A percentile compares a stretch with the other conserved stretches of the same genome.
phyloP scores from a whole-genome alignment of 179 eudicot genomes.

The Sideroxylon spinosum region DNA sequence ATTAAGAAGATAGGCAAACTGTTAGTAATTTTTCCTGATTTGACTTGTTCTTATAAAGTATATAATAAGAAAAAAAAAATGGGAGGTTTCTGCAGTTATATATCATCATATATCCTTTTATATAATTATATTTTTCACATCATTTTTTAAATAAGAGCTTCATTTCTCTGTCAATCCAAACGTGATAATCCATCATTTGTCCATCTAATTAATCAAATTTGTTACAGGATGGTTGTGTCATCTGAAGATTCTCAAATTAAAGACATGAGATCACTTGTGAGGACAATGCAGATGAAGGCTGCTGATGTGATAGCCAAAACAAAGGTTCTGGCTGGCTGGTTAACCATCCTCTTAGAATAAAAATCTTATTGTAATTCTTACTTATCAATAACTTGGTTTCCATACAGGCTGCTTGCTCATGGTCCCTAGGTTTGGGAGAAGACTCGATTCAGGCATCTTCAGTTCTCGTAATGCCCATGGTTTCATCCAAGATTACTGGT shows the following conservation, averaged over 20 bases:
- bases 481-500: constrained; percentile 93
- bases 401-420: constrained; percentile 63
- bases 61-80: neutral
- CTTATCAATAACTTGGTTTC: constrained; percentile 7
- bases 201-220: neutral
- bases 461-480: constrained; percentile 90
- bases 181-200: too few species aligned
- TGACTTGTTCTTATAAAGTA: neutral
- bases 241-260: constrained; percentile 62
- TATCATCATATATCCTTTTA: too few species aligned
- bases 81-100: neutral
- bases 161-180: too few species aligned
- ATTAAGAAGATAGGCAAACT: neutral
- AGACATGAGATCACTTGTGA: constrained; percentile 46
- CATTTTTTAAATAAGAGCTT: too few species aligned
- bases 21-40: too few species aligned
- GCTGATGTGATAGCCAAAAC: constrained; percentile 53
- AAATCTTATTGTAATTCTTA: constrained; percentile 6
- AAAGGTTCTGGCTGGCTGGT: constrained; percentile 46
- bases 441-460: constrained; percentile 84
- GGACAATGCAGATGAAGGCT: constrained; percentile 47
- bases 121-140: too few species aligned
- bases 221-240: constrained; percentile 46
- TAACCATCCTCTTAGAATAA: neutral
- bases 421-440: constrained; percentile 79